Evolutionary conservation across 805 yeast species (phyloP).

Genomic region (Huiozyma naganishii): DNA sequence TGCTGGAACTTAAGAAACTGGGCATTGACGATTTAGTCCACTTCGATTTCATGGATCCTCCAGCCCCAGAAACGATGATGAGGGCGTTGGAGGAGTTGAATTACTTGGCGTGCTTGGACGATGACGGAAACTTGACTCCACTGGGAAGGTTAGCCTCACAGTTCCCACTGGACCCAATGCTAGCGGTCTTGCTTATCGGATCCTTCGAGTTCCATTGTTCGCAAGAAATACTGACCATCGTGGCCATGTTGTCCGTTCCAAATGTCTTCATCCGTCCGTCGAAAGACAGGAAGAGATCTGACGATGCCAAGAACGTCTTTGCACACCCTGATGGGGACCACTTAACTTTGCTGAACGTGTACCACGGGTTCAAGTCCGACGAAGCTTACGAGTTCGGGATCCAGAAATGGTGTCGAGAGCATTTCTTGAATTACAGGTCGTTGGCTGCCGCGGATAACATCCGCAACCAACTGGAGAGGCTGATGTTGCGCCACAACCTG

Average conservation of each 20-base stretch:
- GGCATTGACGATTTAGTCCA: conserved; percentile 95
- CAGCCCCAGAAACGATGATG: conserved; percentile 99
- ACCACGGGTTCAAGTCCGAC: conserved; percentile 67
- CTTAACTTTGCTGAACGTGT: conserved; percentile 79
- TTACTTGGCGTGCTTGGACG: conserved; percentile 79
- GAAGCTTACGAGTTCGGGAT: conserved; percentile 58
- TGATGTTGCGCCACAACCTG: conserved; percentile 74
- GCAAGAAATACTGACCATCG: conserved; percentile 77
- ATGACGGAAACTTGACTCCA: conserved; percentile 83
- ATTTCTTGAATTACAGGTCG: conserved; percentile 76
- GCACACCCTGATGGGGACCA: conserved; percentile 96
- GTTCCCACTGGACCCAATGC: conserved; percentile 91
- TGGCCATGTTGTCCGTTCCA: conserved; percentile 87
- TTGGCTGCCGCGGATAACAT: conserved; percentile 79
- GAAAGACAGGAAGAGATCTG: conserved; percentile 77
- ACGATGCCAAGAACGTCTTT: conserved; percentile 76
- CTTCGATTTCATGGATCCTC: conserved; percentile 98
- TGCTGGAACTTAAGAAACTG: conserved; percentile 81
- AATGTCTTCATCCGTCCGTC: conserved; percentile 91
- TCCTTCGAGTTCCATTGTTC: conserved; percentile 81
- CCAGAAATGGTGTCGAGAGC: conserved; percentile 84
- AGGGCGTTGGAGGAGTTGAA: conserved; percentile 92
- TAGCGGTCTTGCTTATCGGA: conserved; percentile 86
- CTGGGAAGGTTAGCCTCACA: conserved; percentile 84
- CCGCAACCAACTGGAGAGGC: conserved; percentile 66